Evolutionary conservation across 23 red algal species (phyloP), one percentile per base, ranked within the genome.

Genomic region (Agarophyton chilense): DNA sequence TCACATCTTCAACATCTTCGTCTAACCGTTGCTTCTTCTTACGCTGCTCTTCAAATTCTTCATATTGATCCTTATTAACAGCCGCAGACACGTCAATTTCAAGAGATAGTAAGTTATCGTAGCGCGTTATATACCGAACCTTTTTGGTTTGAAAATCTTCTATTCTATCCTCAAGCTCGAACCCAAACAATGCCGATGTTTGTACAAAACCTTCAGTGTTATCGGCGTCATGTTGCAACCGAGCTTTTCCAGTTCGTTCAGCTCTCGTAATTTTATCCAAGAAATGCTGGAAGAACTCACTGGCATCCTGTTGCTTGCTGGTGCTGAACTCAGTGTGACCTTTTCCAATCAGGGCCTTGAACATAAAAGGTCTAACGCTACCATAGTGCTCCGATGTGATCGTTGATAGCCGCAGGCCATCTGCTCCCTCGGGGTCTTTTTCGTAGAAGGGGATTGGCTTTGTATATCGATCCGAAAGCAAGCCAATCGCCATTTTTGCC

Each of bases 251-350:
- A 52, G 31, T 70, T 72, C 67, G 78, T 67, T 91, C 91, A 14
- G 84, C 84, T 21, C 53, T 64, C 31, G 61, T 85, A 50, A 95
- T 49, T 57, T 78, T 81, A 13, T 94, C 90, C 33, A 99, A 86
- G 19, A 99, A 80, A 65, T 94, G 80, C 81, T 99, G 89, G n/a
- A 94, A 89, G 75, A 99, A 99, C 82, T 99, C 97, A 39, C 68
- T 71, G 19, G 97, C 97, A 81, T 99, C 97, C 72, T 99, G 97
- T 66, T 99, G 97, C 24, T 76, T 47, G 42, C 25, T 47, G 52
- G 89, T 96, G 56, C 89, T 79, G 56, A 99, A 99, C 80, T 99
- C 93, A 0, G 90, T 51, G 63, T 95, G 89, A n/a, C 92, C 90
- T 44, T 84, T 94, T n/a, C 93, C 97, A 24, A 99, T 80, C 35